A percentile compares a stretch with the other conserved stretches of the same genome.
Conservation (phyloP, 1,284 basidiomycete genomes). For the Bjerkandera adusta region DNA sequence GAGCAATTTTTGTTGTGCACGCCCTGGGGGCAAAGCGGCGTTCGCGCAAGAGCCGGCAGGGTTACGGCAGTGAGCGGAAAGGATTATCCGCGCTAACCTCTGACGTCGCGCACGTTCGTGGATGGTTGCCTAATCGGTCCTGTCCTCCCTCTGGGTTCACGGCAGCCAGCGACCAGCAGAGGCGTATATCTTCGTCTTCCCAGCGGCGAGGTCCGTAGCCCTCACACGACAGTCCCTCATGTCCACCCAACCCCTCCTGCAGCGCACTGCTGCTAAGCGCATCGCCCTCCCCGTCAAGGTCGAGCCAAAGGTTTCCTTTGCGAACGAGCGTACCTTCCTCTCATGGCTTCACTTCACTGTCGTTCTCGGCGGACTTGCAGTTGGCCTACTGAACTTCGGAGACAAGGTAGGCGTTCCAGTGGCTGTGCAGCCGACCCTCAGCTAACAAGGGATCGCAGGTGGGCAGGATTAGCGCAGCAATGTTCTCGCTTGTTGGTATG, state of each 20-base stretch:
- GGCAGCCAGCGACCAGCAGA: constrained; percentile 5
- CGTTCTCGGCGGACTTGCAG: constrained; percentile 89
- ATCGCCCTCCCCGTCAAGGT: constrained; percentile 94
- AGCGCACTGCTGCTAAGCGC: constrained; percentile 92
- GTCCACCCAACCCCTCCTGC: constrained; percentile 98
- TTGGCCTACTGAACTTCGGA: constrained; percentile 97
- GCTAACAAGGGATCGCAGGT: constrained; percentile 48
- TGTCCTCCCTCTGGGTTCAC: constrained; percentile 16
- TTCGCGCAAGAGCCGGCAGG: background rate
- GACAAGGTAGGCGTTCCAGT: constrained; percentile 63
- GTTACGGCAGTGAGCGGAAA: background rate
- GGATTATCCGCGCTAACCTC: constrained; percentile 16
- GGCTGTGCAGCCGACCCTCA: background rate
- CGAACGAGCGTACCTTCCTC: constrained; percentile 93
- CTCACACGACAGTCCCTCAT: constrained; percentile 42
- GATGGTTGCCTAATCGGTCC: constrained; percentile 21
- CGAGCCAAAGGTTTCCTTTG: constrained; percentile 94
- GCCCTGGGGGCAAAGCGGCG: too few species aligned
- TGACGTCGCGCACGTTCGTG: constrained; percentile 34
- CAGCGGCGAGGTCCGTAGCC: constrained; percentile 14
- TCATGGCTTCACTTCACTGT: constrained; percentile 97
- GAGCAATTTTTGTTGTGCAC: too few species aligned
- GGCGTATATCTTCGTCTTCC: constrained; percentile 7
- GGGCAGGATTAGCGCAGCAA: constrained; percentile 87
- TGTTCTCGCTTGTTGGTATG: constrained; percentile 91